Percentiles rank a stretch among this genome's conserved stretches.
Evolutionary conservation across 2,329 filamentous ascomycete genomes (phyloP).

Genomic region (Fusarium agapanthi): DNA sequence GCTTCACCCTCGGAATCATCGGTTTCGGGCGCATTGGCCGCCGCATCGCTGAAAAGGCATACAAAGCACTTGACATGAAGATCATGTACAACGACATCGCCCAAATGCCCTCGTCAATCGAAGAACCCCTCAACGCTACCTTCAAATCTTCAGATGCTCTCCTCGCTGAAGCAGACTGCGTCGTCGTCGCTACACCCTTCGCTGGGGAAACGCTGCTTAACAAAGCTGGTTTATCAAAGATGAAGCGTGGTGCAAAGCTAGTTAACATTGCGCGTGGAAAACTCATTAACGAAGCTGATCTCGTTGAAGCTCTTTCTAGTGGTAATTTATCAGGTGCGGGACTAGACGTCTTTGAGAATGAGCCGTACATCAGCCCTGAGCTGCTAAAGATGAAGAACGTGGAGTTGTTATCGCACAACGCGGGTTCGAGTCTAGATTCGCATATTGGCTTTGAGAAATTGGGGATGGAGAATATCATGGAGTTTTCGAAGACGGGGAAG

Average conservation of each 20-base stretch:
- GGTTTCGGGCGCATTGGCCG: conserved; percentile 40
- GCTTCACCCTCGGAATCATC: conserved; percentile 40
- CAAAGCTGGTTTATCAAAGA: conserved; percentile 69
- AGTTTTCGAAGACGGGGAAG: conserved; percentile 34
- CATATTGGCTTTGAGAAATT: conserved; percentile 40
- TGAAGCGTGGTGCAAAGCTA: conserved; percentile 75
- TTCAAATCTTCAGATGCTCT: conserved; percentile 35
- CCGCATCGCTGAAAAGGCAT: conserved; percentile 40
- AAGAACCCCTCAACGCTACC: conserved; percentile 19
- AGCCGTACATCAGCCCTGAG: conserved; percentile 57
- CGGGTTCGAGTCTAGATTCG: conserved; percentile 38
- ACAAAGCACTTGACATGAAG: conserved; percentile 42
- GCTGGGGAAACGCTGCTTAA: conserved; percentile 41
- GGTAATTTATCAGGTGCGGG: conserved; percentile 70
- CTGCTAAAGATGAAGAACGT: conserved; percentile 41
- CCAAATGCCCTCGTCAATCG: conserved; percentile 29
- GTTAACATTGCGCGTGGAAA: conserved; percentile 77
- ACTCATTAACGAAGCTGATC: conserved; percentile 75
- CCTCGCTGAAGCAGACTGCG: conserved; percentile 39
- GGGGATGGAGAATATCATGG: conserved; percentile 41
- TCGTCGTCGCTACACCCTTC: conserved; percentile 39
- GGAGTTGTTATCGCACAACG: conserved; percentile 39
- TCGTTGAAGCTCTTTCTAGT: conserved; percentile 70
- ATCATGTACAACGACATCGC: conserved; percentile 42
- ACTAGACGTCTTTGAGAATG: conserved; percentile 76